Percentiles rank a stretch among this genome's conserved stretches.
These are phyloP conservation scores for Trichoderma harzianum DNA, from an alignment of 2,329 filamentous ascomycete species.

Conservation along the genomic window DNA sequence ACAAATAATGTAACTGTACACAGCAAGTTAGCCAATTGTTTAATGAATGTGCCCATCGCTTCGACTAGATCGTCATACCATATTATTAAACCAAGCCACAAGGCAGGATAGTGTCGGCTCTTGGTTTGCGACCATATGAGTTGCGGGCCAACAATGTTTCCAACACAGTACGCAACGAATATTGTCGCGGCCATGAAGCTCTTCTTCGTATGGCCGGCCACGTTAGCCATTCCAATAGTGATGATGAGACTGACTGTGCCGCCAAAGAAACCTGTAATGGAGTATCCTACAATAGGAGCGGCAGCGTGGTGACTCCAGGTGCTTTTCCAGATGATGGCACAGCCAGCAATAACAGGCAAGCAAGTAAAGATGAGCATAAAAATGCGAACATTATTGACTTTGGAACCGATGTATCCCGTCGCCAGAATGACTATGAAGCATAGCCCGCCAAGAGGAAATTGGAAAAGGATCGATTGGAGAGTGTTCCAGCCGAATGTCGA, in stretches of 20 bases:
- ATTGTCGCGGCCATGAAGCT: conserved; percentile 70
- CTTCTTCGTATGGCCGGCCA: conserved; percentile 75
- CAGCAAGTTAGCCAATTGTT: background rate
- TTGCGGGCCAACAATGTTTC: conserved; percentile 74
- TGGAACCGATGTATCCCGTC: conserved; percentile 61
- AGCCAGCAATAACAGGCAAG: conserved; percentile 71
- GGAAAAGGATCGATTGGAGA: conserved; percentile 65
- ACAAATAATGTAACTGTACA: conserved; percentile 59
- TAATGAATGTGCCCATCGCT: background rate
- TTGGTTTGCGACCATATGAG: conserved; percentile 66
- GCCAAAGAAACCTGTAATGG: conserved; percentile 70
- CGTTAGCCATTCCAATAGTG: conserved; percentile 58
- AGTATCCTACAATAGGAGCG: conserved; percentile 67
- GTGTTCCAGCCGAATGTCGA: conserved; percentile 65
- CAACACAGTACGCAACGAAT: conserved; percentile 72
- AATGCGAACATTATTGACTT: conserved; percentile 61
- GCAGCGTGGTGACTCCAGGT: conserved; percentile 62
- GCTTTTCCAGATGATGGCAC: conserved; percentile 70
- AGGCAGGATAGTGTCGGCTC: conserved; percentile 62
- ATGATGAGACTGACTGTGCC: conserved; percentile 61
- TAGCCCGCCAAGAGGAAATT: conserved; percentile 70
- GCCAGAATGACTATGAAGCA: conserved; percentile 64
- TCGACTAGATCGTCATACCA: conserved; percentile 36
- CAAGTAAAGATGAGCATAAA: conserved; percentile 63
- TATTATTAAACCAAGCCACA: conserved; percentile 67